Conservation (phyloP, 2,329 filamentous ascomycete genomes). For the Neopestalotiopsis sp. region DNA sequence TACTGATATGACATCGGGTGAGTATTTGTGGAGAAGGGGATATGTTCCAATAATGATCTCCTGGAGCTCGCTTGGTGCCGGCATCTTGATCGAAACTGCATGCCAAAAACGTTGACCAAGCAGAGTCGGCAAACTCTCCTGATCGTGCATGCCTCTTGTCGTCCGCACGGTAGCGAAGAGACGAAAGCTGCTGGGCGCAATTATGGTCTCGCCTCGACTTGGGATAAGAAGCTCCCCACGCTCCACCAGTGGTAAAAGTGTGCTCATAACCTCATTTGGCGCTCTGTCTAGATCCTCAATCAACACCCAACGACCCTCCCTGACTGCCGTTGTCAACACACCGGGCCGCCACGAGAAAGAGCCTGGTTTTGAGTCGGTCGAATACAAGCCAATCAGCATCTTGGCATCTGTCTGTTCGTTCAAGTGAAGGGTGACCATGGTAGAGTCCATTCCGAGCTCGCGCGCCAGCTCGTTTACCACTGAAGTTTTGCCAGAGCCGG, state of each 20-base stretch:
- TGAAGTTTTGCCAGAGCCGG: constrained; percentile 90
- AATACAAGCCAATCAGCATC: constrained; percentile 92
- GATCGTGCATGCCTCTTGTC: constrained; percentile 69
- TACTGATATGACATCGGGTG: constrained; percentile 63
- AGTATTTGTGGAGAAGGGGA: constrained; percentile 69
- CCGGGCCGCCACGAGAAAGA: constrained; percentile 93
- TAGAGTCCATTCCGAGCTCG: constrained; percentile 76
- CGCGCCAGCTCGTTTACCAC: constrained; percentile 82
- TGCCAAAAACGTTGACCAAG: constrained; percentile 90
- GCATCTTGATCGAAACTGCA: constrained; percentile 70
- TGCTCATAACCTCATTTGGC: constrained; percentile 92
- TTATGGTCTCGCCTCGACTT: constrained; percentile 83
- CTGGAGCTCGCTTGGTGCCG: constrained; percentile 72
- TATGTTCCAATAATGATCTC: constrained; percentile 75
- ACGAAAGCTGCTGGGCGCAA: constrained; percentile 83
- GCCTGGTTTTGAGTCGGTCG: constrained; percentile 83
- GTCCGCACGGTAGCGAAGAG: constrained; percentile 92
- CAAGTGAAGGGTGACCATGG: constrained; percentile 91
- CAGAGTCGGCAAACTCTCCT: constrained; percentile 72
- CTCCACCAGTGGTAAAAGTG: constrained; percentile 90
- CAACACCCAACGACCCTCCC: constrained; percentile 93
- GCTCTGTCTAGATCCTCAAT: constrained; percentile 97
- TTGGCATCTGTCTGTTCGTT: constrained; percentile 99
- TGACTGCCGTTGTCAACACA: constrained; percentile 90
- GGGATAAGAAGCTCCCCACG: constrained; percentile 89